phyloP scores from a whole-genome alignment of 495 filamentous ascomycete species.

The Penicillium atrosanguineum region DNA sequence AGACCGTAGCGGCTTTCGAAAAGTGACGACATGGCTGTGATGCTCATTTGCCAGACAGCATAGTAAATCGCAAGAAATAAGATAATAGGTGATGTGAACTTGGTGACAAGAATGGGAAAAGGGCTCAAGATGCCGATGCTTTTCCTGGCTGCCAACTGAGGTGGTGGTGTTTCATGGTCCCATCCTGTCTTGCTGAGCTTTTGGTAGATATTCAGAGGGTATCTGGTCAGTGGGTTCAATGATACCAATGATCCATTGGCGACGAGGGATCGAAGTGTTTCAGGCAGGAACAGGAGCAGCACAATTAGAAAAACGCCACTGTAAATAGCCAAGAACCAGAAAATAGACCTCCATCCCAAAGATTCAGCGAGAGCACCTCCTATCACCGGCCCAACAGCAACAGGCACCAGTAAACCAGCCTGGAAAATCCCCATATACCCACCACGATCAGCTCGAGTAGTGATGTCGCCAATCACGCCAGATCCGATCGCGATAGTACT shows the following conservation, averaged over 20 bases:
- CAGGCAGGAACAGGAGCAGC: conserved; percentile 46
- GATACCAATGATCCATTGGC: conserved; percentile 43
- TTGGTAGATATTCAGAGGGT: conserved; percentile 27
- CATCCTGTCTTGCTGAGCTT: conserved; percentile 21
- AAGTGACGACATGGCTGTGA: conserved; percentile 52
- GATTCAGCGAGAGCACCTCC: conserved; percentile 51
- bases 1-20: conserved; percentile 43
- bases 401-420: conserved; percentile 44
- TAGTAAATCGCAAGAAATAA: conserved; percentile 51
- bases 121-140: conserved; percentile 35
- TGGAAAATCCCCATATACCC: conserved; percentile 56
- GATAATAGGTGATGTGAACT: conserved; percentile 44
- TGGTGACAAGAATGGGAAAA: conserved; percentile 45
- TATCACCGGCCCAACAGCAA: conserved; percentile 53
- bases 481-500: conserved; percentile 55
- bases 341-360: conserved; percentile 55
- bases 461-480: conserved; percentile 57
- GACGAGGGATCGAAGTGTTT: conserved; percentile 53
- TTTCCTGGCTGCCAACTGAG: conserved; percentile 22
- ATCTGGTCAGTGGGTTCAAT: conserved; percentile 24
- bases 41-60: conserved; percentile 56
- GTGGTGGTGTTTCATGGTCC: conserved; percentile 1
- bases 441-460: conserved; percentile 50
- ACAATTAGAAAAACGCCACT: conserved; percentile 41
- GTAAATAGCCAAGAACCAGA: conserved; percentile 55